phyloP scores from a whole-genome alignment of 2,329 filamentous ascomycete species.

The Chaetomium olivaceum region DNA sequence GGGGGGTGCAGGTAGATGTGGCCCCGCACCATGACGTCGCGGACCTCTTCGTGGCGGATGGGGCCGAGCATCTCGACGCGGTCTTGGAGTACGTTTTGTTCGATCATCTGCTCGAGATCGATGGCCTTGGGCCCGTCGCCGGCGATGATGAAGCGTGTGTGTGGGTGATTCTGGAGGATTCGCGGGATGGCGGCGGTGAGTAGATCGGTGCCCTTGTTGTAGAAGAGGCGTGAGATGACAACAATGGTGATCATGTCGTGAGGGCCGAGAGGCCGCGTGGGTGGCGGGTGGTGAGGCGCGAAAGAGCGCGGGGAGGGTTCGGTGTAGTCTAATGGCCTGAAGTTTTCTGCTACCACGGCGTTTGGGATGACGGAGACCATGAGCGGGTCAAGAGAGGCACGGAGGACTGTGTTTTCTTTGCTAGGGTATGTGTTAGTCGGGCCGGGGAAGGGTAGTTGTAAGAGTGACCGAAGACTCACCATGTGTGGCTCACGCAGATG shows the following conservation, averaged over 20 bases:
- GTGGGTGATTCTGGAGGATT: slow-evolving; percentile 84
- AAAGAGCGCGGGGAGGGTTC: slow-evolving; percentile 40
- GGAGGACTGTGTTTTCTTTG: slow-evolving; percentile 96
- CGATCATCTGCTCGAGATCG: slow-evolving; percentile 96
- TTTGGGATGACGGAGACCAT: slow-evolving; percentile 99
- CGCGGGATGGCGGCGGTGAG: slow-evolving; percentile 94
- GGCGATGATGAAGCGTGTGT: slow-evolving; percentile 95
- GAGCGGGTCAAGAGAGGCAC: slow-evolving; percentile 89
- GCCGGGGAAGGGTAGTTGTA: background rate
- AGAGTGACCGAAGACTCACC: slow-evolving; percentile 55
- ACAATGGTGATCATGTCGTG: slow-evolving; percentile 92
- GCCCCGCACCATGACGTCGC: slow-evolving; percentile 94
- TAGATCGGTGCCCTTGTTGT: slow-evolving; percentile 97
- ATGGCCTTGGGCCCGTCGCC: slow-evolving; percentile 96
- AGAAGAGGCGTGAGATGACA: slow-evolving; percentile 94
- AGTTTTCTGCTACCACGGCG: slow-evolving; percentile 94
- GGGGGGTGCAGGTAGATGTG: slow-evolving; percentile 95
- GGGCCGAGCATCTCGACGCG: slow-evolving; percentile 90
- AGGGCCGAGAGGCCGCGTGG: slow-evolving; percentile 71
- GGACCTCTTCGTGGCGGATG: slow-evolving; percentile 91
- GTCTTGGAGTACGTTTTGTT: slow-evolving; percentile 90
- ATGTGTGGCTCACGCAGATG: slow-evolving; percentile 97
- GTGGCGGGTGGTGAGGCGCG: slow-evolving; percentile 46
- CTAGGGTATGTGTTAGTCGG: slow-evolving; percentile 47
- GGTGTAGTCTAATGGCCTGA: slow-evolving; percentile 66